These are phyloP conservation scores for Chaetomium fimeti DNA, from an alignment of 495 filamentous ascomycete genomes.

Conservation along the genomic window DNA sequence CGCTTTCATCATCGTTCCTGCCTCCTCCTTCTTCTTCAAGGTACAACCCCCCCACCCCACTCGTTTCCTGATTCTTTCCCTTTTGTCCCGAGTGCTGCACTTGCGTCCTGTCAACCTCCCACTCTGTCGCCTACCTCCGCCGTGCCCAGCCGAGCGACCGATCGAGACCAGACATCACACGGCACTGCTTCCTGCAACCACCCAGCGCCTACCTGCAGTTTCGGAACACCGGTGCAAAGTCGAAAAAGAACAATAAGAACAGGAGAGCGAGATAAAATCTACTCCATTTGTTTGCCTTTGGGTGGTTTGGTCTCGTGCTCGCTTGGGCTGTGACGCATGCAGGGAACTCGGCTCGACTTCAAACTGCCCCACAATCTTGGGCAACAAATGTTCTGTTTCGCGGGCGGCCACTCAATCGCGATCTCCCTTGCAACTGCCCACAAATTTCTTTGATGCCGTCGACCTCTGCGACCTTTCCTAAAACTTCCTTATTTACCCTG, in stretches of 20 bases:
- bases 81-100: not conserved
- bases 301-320: not conserved
- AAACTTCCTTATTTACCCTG: constrained; percentile 4
- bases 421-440: constrained; percentile 21
- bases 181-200: not conserved
- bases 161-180: not conserved
- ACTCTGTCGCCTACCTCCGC: not conserved
- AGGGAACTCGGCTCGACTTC: constrained; percentile 13
- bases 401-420: not conserved
- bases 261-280: not conserved
- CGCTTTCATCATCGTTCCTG: constrained; percentile 2
- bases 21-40: constrained; percentile 27
- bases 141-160: constrained; percentile 1
- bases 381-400: constrained; percentile 9
- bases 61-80: constrained; percentile 9
- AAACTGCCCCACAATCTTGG: constrained; percentile 14
- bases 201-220: not conserved
- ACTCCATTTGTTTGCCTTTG: not conserved
- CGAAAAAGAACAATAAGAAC: not conserved
- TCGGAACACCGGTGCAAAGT: not conserved
- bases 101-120: constrained; percentile 15
- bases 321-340: constrained; percentile 6
- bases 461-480: constrained; percentile 3
- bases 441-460: constrained; percentile 4
- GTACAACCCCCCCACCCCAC: constrained; percentile 24